Evolutionary conservation across 2,329 filamentous ascomycete genomes (phyloP), one percentile per base, ranked within the genome.

Genomic region (Chrysosporium queenslandicum): DNA sequence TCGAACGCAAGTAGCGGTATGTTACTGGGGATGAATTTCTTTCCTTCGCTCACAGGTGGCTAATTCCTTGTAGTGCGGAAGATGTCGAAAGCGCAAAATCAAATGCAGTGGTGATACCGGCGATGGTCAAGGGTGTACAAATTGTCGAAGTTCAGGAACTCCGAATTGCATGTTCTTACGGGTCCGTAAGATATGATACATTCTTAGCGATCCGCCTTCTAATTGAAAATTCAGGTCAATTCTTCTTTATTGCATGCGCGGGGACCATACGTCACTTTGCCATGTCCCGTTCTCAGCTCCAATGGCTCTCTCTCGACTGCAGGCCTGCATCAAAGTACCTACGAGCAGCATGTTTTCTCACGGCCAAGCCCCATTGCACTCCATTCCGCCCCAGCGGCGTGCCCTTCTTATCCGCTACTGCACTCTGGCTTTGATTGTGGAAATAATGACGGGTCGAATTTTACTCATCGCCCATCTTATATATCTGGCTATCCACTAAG

Each of bases 71-170:
- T 36, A 58, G 91, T 97, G 91, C 67, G 81, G 82, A 32, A 82
- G 91, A 59, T 97, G 91, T 69, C 82, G 91, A 55, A 90, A 91
- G 71, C 81, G 91, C 54, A 97, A 97, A 75, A 97, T 97, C 61
- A 85, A 87, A 60, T 97, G 91, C 72, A 94, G 86, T 63, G 91
- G 91, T 40, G 88, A 95, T 64, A 75, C 78, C 30, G 86, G 85
- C 29, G 80, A 84, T 62, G 85, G 85, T n/a, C 71, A 74, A 36
- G 82, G 83, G n/a, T 97, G 91, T 68, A 74, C 78, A 9, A 94
- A 90, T 67, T 97, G 91, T 73, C 85, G 81, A 62, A 81, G 76
- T 56, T 84, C 90, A 49, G 85, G 85, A 11, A 73, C 71, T 48
- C 66, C 59, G 2, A 63, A 77, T 4, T 96, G 91, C 65, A 79